Evolutionary conservation across 2,329 filamentous ascomycete species (phyloP), one percentile per base, ranked within the genome.

Genomic region (Metarhizium humberi): DNA sequence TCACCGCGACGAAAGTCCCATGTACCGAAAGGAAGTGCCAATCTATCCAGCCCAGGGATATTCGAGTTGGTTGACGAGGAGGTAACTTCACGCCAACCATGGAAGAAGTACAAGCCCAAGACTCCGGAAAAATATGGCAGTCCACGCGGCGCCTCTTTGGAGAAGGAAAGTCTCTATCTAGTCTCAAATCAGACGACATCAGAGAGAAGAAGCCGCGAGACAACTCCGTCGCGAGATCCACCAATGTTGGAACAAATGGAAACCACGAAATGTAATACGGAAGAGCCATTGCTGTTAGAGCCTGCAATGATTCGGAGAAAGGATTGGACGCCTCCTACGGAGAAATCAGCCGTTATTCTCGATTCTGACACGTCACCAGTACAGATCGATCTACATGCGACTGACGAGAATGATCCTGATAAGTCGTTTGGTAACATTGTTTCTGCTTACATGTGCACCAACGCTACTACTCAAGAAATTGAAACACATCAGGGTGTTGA

Each of bases 251-350:
- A 30, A 48, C 25, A n/a, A 29, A 14, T 14, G 25, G 25, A 48
- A 29, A 14, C n/a, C 45, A 46, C 30, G 14, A 30, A 13, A 14
- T 42, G 43, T 13, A 46, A 50, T 16, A 16, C 16, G 7, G 54
- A 66, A n/a, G 70, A 71, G 51, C 63, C 71, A 0, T 60, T 74
- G 3, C 62, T 68, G 20, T 56, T 77, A 8, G 76, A 79, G 52
- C 67, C 66, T 49, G 87, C 86, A 7, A 66, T 79, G 30, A 73
- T 71, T 49, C 75, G 87, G 57, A 77, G 82, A 57, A 64, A 71
- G 14, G 77, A 85, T 56, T 91, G 87, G 88, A 91, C 88, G 1
- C 87, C 86, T 2, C 78, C 82, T 4, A 76, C 73, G 50, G 64
- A 73, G 38, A 74, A 73, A 46, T 61, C 60, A 1, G 56, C 65